These are phyloP conservation scores for Asterella californica DNA, from an alignment of 225 moss, liverwort and hornwort genomes.

Conservation along the genomic window DNA sequence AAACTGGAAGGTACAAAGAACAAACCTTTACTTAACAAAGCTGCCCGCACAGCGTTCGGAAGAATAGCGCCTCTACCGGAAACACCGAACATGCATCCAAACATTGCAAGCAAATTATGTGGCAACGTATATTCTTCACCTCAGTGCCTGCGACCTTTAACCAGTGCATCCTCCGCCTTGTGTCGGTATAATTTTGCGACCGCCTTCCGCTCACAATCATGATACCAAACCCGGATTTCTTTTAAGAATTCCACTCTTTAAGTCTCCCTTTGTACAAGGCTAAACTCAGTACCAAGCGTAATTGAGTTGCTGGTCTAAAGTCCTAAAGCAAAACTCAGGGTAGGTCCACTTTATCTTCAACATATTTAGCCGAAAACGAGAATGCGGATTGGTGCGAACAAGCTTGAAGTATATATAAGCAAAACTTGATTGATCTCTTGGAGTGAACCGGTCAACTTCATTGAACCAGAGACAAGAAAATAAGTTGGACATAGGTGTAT, in stretches of 20 bases:
- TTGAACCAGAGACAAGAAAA: conserved; percentile 99
- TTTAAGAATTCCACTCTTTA: background rate
- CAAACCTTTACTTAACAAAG: conserved; percentile 11
- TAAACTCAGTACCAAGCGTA: background rate
- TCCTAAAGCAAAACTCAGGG: background rate
- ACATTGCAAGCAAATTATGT: background rate
- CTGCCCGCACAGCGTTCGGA: background rate
- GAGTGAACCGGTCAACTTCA: conserved; percentile 91
- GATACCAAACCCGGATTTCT: conserved; percentile 19
- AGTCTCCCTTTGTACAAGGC: background rate
- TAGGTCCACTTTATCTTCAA: conserved; percentile 54
- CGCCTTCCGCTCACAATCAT: conserved; percentile 90
- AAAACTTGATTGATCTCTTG: conserved; percentile 93
- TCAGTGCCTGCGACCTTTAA: conserved; percentile 18
- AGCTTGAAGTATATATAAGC: conserved; percentile 90
- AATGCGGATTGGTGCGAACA: conserved; percentile 62
- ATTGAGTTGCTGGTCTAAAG: background rate
- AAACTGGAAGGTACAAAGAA: background rate
- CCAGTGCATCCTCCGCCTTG: conserved; percentile 50
- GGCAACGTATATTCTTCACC: background rate
- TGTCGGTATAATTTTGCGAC: conserved; percentile 88
- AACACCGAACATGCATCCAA: background rate
- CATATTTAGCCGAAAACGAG: conserved; percentile 69
- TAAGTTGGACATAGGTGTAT: conserved; percentile 89
- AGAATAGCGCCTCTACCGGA: too few species aligned